These are phyloP conservation scores for Eustoma russellianum DNA, from an alignment of 257 asterid species.

Conservation along the genomic window DNA sequence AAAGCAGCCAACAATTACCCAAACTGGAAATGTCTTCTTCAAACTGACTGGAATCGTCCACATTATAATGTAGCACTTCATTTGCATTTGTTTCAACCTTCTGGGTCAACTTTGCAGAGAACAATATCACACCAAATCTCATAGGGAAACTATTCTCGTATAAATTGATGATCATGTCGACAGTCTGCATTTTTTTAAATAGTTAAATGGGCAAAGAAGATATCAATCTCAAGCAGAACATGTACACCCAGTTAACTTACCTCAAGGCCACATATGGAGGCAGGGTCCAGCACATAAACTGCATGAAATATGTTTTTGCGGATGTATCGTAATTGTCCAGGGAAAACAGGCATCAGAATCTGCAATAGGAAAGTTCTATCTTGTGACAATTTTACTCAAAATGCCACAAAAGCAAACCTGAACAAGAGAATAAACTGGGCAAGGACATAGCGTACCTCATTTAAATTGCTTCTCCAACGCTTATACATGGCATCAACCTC, in stretches of 20 bases:
- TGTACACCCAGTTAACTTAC: slow-evolving; percentile 37
- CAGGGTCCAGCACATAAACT: slow-evolving; percentile 84
- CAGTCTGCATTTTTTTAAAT: slow-evolving; percentile 44
- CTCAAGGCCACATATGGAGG: slow-evolving; percentile 83
- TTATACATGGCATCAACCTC: slow-evolving; percentile 87
- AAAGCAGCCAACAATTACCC: slow-evolving; percentile 53
- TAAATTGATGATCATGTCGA: slow-evolving; percentile 65
- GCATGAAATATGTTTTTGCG: slow-evolving; percentile 95
- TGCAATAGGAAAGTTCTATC: slow-evolving; percentile 22
- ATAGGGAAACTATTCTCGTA: slow-evolving; percentile 81
- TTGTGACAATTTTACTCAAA: neutral
- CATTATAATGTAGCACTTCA: slow-evolving; percentile 41
- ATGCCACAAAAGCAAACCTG: slow-evolving; percentile 14
- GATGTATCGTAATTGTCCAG: slow-evolving; percentile 96
- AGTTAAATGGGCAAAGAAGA: slow-evolving; percentile 15
- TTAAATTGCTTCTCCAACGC: slow-evolving; percentile 91
- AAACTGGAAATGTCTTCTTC: slow-evolving; percentile 66
- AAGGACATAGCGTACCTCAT: slow-evolving; percentile 49
- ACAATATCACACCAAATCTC: slow-evolving; percentile 93
- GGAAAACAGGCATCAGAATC: slow-evolving; percentile 98
- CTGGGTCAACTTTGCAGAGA: slow-evolving; percentile 59
- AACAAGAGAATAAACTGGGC: slow-evolving; percentile 1
- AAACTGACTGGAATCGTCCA: slow-evolving; percentile 28
- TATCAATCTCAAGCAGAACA: slow-evolving; percentile 3
- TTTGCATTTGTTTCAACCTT: slow-evolving; percentile 61